Percentiles rank a stretch among this genome's conserved stretches.
These are phyloP conservation scores for Heterobasidion parviporum DNA, from an alignment of 1,284 basidiomycete genomes.

Conservation along the genomic window DNA sequence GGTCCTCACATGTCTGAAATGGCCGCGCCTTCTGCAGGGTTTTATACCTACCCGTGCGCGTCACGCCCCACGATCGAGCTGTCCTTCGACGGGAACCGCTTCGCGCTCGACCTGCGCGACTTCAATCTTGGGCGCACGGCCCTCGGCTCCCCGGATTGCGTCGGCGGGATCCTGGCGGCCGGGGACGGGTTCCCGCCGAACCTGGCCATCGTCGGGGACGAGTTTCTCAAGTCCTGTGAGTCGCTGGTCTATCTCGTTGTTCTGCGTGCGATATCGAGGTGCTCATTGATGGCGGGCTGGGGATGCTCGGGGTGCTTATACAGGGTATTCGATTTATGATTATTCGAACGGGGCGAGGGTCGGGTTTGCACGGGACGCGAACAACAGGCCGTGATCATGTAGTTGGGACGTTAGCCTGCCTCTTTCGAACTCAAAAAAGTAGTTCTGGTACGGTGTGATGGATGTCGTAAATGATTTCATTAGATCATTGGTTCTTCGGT, in stretches of 20 bases:
- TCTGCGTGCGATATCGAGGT: background rate
- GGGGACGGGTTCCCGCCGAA: slow-evolving; percentile 36
- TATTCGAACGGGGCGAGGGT: slow-evolving; percentile 46
- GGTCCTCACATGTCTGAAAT: background rate
- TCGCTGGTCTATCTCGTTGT: slow-evolving; percentile 4
- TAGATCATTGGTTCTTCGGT: no score
- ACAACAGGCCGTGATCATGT: slow-evolving; percentile 25
- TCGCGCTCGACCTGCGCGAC: slow-evolving; percentile 46
- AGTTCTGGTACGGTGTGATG: no score
- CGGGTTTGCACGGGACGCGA: slow-evolving; percentile 52
- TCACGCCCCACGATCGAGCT: slow-evolving; percentile 30
- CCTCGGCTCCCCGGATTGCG: slow-evolving; percentile 37
- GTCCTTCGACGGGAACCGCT: slow-evolving; percentile 43
- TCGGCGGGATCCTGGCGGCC: slow-evolving; percentile 60
- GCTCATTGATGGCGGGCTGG: slow-evolving; percentile 3
- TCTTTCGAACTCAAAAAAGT: no score
- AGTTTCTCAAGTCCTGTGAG: slow-evolving; percentile 65
- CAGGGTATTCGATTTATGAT: slow-evolving; percentile 56
- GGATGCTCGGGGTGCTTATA: background rate
- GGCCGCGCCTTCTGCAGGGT: slow-evolving; percentile 22
- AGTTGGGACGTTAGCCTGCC: no score
- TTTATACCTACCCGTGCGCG: slow-evolving; percentile 45
- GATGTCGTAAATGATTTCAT: no score
- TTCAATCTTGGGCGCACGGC: slow-evolving; percentile 55
- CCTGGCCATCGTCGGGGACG: slow-evolving; percentile 61